A percentile compares a stretch with the other conserved stretches of the same genome.
phyloP scores from a whole-genome alignment of 805 yeast species.

The Sugiyamaella boreocaroliniensis region DNA sequence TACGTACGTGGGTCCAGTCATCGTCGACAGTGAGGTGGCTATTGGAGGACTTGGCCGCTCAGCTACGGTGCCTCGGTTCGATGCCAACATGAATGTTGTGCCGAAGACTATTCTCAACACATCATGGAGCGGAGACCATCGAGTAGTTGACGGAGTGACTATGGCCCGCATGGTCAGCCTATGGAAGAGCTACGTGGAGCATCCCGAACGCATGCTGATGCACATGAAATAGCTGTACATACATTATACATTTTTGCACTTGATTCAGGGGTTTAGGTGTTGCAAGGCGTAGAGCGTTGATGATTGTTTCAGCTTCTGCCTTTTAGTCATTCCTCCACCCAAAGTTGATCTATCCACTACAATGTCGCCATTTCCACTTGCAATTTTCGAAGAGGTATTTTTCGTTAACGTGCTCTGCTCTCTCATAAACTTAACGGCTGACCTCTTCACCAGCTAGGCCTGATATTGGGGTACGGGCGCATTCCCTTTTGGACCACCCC shows the following conservation, averaged over 20 bases:
- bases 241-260: constrained; percentile 21
- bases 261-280: constrained; percentile 19
- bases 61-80: constrained; percentile 26
- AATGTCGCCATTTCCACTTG: too few species aligned
- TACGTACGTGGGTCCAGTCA: constrained; percentile 31
- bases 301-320: too few species aligned
- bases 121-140: constrained; percentile 33
- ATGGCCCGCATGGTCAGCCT: constrained; percentile 27
- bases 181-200: constrained; percentile 24
- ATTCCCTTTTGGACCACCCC: background rate
- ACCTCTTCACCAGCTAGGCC: too few species aligned
- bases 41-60: constrained; percentile 30
- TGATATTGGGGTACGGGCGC: background rate
- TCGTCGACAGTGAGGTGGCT: constrained; percentile 30
- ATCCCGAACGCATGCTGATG: constrained; percentile 20
- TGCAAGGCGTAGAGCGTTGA: too few species aligned
- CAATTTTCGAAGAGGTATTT: too few species aligned
- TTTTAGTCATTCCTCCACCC: background rate
- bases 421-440: too few species aligned
- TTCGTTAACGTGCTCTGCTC: too few species aligned
- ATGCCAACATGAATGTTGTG: constrained; percentile 20
- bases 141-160: constrained; percentile 32
- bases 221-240: constrained; percentile 11
- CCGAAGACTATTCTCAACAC: constrained; percentile 25
- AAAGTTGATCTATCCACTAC: too few species aligned